A percentile compares a stretch with the other conserved stretches of the same genome.
Evolutionary conservation across 192 early-diverging fungal genomes (phyloP).

Genomic region (Coemansia biformis): DNA sequence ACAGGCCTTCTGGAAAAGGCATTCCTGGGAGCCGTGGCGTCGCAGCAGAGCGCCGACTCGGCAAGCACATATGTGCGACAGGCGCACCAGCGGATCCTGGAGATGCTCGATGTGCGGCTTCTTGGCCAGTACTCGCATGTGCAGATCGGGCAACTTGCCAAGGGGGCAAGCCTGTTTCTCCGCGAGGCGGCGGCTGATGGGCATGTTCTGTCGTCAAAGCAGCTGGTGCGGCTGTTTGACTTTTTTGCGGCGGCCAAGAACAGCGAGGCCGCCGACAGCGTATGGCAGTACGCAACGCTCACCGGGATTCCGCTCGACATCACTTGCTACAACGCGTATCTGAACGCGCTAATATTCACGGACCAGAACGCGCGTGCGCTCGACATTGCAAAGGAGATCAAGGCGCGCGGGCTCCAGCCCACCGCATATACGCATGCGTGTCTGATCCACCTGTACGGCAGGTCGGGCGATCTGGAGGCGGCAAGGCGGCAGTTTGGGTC

Average conservation of each 20-base stretch:
- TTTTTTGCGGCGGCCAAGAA: slow-evolving; percentile 8
- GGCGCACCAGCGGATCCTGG: background rate
- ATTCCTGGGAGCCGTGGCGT: too few relatives aligned
- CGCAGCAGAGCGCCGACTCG: background rate
- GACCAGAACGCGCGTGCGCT: slow-evolving; percentile 18
- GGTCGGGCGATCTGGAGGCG: slow-evolving; percentile 21
- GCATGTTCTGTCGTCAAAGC: background rate
- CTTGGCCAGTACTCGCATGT: background rate
- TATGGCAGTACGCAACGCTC: slow-evolving; percentile 38
- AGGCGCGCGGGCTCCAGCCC: slow-evolving; percentile 10
- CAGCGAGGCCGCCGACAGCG: slow-evolving; percentile 8
- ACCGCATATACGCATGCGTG: slow-evolving; percentile 13
- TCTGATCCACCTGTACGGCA: slow-evolving; percentile 23
- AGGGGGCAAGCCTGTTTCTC: background rate
- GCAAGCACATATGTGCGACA: background rate
- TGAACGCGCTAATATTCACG: slow-evolving; percentile 8
- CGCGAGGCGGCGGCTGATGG: background rate
- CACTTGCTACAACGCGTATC: slow-evolving; percentile 26
- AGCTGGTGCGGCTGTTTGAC: slow-evolving; percentile 7
- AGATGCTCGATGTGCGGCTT: background rate
- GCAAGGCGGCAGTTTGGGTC: slow-evolving; percentile 17
- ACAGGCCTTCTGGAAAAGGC: too few relatives aligned
- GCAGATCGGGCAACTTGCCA: background rate
- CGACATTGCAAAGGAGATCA: slow-evolving; percentile 14
- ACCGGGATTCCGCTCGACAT: slow-evolving; percentile 19